Percentiles rank a stretch among this genome's conserved stretches.
phyloP scores from a whole-genome alignment of 2,329 filamentous ascomycete species.

The Phialophora macrospora region DNA sequence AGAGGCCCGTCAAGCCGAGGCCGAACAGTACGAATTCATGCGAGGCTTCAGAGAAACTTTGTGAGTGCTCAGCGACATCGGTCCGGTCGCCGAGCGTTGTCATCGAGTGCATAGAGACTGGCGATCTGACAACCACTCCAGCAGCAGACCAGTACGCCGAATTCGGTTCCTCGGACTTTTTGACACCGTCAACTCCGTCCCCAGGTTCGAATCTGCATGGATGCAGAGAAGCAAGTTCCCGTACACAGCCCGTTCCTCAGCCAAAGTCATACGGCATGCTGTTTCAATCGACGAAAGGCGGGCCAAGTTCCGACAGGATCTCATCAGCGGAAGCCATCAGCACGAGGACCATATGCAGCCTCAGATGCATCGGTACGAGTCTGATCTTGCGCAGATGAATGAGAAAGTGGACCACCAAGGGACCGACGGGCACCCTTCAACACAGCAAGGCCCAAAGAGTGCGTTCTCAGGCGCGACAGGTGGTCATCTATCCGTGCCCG shows the following conservation, averaged over 20 bases:
- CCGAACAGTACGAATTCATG: conserved; percentile 74
- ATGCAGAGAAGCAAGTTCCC: conserved; percentile 81
- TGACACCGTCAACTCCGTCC: conserved; percentile 81
- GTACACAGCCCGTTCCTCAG: conserved; percentile 59
- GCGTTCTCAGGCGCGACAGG: not conserved
- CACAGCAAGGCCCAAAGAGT: conserved; percentile 4
- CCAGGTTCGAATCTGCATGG: conserved; percentile 70
- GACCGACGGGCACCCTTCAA: not conserved
- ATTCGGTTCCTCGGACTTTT: conserved; percentile 80
- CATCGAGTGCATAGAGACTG: not conserved
- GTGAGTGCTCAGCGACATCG: conserved; percentile 42
- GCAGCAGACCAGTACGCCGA: conserved; percentile 68
- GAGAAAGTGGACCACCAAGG: conserved; percentile 16
- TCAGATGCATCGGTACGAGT: conserved; percentile 26
- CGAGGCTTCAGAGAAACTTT: conserved; percentile 82
- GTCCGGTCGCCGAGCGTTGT: not conserved
- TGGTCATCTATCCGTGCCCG: conserved; percentile 14
- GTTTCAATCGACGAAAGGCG: conserved; percentile 63
- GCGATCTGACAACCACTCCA: conserved; percentile 7
- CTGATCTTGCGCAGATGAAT: conserved; percentile 22
- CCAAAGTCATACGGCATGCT: conserved; percentile 61
- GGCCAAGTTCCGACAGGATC: conserved; percentile 63
- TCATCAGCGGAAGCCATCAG: conserved; percentile 54
- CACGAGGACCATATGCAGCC: conserved; percentile 8
- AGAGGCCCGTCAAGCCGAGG: conserved; percentile 54